Percentiles rank a stretch among this genome's conserved stretches.
Conservation (phyloP, 1,139 yeast species). For the Kodamaea derodonti region DNA sequence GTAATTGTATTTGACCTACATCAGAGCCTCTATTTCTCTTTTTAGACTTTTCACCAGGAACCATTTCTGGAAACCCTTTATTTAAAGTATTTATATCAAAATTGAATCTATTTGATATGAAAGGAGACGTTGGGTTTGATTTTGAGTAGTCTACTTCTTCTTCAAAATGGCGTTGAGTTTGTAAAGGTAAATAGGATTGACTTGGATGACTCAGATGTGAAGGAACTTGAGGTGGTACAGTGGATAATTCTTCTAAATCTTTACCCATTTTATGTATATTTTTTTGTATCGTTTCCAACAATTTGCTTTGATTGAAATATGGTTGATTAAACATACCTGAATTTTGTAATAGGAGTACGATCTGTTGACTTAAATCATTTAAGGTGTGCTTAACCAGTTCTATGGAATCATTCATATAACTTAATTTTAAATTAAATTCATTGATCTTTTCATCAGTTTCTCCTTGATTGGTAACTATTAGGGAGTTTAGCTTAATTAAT, state of each 20-base stretch:
- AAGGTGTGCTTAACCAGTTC: conserved; percentile 12
- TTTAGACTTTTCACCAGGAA: conserved; percentile 1
- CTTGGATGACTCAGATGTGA: conserved; percentile 1
- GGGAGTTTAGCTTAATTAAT: conserved; percentile 14
- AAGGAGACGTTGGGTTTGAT: conserved; percentile 14
- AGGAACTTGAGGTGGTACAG: conserved; percentile 3
- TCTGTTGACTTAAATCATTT: conserved; percentile 12
- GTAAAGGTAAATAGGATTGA: conserved; percentile 1
- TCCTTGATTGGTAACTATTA: conserved; percentile 17
- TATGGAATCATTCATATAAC: conserved; percentile 23
- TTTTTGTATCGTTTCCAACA: conserved; percentile 20
- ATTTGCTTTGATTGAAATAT: conserved; percentile 8
- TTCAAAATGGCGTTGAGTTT: conserved; percentile 8
- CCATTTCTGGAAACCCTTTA: conserved; percentile 1
- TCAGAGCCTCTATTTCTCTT: neutral
- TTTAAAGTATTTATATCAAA: conserved; percentile 10
- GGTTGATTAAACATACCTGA: conserved; percentile 4
- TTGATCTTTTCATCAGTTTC: conserved; percentile 21
- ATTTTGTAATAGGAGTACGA: conserved; percentile 11
- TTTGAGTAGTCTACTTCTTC: conserved; percentile 5
- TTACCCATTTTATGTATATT: conserved; percentile 22
- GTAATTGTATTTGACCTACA: conserved; percentile 6
- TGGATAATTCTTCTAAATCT: conserved; percentile 20
- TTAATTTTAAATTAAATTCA: conserved; percentile 23
- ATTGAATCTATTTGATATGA: conserved; percentile 13